These are phyloP conservation scores for Calophaca sinica DNA, from an alignment of 306 rosid species.

Conservation along the genomic window DNA sequence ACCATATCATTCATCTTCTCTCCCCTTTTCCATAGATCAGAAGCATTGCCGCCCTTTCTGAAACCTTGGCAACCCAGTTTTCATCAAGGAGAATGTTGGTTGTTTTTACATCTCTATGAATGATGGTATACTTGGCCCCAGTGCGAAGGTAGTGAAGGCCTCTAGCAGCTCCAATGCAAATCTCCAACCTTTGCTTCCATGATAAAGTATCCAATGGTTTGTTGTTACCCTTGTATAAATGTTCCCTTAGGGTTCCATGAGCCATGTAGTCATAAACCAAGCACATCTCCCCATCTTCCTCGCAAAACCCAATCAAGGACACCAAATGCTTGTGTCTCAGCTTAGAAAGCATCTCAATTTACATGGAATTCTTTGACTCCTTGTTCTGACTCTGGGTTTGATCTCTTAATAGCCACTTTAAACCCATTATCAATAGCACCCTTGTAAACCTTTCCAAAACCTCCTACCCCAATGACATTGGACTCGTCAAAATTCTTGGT, in stretches of 20 bases:
- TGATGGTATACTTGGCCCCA: conserved; percentile 63
- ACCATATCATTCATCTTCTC: too few relatives aligned
- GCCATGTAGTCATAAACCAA: conserved; percentile 67
- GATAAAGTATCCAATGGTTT: conserved; percentile 46
- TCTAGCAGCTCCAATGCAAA: conserved; percentile 69
- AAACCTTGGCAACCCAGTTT: conserved; percentile 66
- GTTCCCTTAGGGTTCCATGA: conserved; percentile 63
- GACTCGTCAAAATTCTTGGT: conserved; percentile 60
- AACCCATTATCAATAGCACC: conserved; percentile 58
- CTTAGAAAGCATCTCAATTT: conserved; percentile 66
- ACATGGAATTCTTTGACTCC: conserved; percentile 64
- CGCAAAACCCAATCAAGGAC: conserved; percentile 65
- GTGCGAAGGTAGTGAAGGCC: conserved; percentile 74
- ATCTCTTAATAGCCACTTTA: conserved; percentile 59
- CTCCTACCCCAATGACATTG: conserved; percentile 68
- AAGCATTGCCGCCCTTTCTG: too few relatives aligned
- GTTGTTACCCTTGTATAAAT: conserved; percentile 57
- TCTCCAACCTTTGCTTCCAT: conserved; percentile 71
- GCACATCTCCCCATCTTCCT: conserved; percentile 61
- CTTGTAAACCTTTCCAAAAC: conserved; percentile 64
- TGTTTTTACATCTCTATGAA: conserved; percentile 68
- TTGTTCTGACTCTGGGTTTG: conserved; percentile 63
- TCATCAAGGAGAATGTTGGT: conserved; percentile 66
- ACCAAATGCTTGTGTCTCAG: conserved; percentile 65
- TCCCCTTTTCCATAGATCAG: too few relatives aligned